Conservation (phyloP, 2,329 filamentous ascomycete species). For the Phymatotrichopsis omnivora region DNA sequence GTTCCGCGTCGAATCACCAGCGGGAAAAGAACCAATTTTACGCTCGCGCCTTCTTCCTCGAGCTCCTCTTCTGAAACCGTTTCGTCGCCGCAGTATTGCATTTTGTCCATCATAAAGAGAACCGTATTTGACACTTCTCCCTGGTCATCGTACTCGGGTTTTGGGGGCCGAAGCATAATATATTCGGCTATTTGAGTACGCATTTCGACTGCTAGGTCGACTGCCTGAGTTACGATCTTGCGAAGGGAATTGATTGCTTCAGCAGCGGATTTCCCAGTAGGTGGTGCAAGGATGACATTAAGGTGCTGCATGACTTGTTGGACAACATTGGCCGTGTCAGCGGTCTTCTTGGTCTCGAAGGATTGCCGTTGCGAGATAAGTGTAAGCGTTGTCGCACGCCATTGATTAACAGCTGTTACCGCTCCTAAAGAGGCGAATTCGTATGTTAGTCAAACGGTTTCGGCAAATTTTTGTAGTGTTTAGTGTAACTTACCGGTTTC, state of each 20-base stretch:
- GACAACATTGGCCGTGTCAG: slow-evolving; percentile 92
- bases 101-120: slow-evolving; percentile 81
- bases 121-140: slow-evolving; percentile 83
- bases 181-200: slow-evolving; percentile 93
- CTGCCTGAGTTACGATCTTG: slow-evolving; percentile 78
- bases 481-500: slow-evolving; percentile 57
- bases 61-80: slow-evolving; percentile 54
- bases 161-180: slow-evolving; percentile 92
- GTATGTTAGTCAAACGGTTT: too few relatives aligned
- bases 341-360: slow-evolving; percentile 73
- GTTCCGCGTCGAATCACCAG: slow-evolving; percentile 93
- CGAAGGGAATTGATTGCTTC: slow-evolving; percentile 77
- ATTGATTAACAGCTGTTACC: slow-evolving; percentile 80
- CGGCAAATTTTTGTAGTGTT: too few relatives aligned
- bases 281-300: slow-evolving; percentile 75
- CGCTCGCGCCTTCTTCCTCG: slow-evolving; percentile 62
- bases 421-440: too few relatives aligned
- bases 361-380: slow-evolving; percentile 67
- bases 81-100: slow-evolving; percentile 65
- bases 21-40: slow-evolving; percentile 89
- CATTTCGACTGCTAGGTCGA: slow-evolving; percentile 91
- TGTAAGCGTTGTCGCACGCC: slow-evolving; percentile 90
- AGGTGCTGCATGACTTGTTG: slow-evolving; percentile 80
- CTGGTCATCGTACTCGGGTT: slow-evolving; percentile 88
- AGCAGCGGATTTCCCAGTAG: slow-evolving; percentile 63